Evolutionary conservation across 208 protist species (phyloP), one percentile per base, ranked within the genome.

Genomic region (Trypanosoma platydactyli): DNA sequence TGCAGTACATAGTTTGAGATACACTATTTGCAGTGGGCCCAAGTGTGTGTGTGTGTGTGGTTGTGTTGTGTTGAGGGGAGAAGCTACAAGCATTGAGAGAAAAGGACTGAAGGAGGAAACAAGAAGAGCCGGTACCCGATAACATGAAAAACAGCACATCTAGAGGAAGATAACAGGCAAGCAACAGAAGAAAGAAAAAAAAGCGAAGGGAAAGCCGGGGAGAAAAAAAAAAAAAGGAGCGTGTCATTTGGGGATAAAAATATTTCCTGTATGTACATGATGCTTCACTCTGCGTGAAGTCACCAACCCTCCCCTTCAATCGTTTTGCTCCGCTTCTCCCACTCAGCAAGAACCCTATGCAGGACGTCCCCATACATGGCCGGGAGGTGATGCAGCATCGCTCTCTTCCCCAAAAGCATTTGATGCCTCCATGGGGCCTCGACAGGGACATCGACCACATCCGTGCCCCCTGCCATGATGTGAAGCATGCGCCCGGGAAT

Each of bases 401-500:
- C 46, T 16, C 54, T 38, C 16, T 42, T 54, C 33, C 60, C 42
- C 0, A 75, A 12, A 29, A 81, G 41, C 33, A 84, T 22, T 49
- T 73, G 51, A 13, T 61, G 30, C 11, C 79, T 67, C 77, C 66
- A 73, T 13, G 70, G 29, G 6, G 38, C 55, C 13, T 80, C 52
- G n/a, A 57, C 3, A 27, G 48, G 64, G 1, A 84, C 79, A 3
- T 56, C 18, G 18, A 81, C n/a, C 63, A 54, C 59, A 50, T 35
- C 65, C 50, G 13, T 62, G 30, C 50, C 30, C 50, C 15, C 49
- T 29, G 68, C 52, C n/a, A 67, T 41, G 22, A 76, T 54, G 57
- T 77, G 58, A 58, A 70, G 57, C 45, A 75, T 6, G 1, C 52
- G 18, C 3, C 74, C 79, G 6, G 79, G 75, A 30, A 79, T 40